Base-by-base conservation (phyloP, 2,329 filamentous ascomycete genomes). In the Ceratocystis alfenasii region DNA sequence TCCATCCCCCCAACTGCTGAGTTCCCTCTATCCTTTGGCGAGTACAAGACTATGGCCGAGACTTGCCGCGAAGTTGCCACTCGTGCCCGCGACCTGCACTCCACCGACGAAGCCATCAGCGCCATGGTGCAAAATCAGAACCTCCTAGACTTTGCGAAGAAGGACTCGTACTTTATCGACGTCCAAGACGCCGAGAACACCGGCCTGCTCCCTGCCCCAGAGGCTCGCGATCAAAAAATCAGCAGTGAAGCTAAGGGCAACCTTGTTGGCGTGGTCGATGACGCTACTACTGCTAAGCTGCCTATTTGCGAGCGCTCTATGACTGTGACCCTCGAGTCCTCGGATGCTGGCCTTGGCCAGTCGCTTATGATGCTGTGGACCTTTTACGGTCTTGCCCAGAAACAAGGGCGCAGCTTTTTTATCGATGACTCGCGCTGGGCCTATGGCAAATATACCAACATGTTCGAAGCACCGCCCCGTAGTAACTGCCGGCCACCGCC, bases 381-480 rank as follows among this genome's bases (percentile, higher is more conserved):
- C 71, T 87, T 89, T 30, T 95, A 94, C 72, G 89, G 89, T 2
- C 76, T 95, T 65, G 89, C 90, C 1, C 80, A 87, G 72, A 82
- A 85, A 67, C 88, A 95, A 73, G 83, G 83, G 15, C 80, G 90
- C 28, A 80, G 84, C 0, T 95, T 95, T 75, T 95, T 95, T 76
- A 79, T 95, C 69, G 89, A 95, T 71, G 90, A 95, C 74, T 84
- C 87, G 5, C 81, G 87, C 69, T 95, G 91, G 87, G 86, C 87
- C 1, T 94, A 94, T 71, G 90, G 90, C 8, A 79, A 81, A 63
- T 95, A 89, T 72, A 81, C 80, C 0, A 80, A 83, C 63, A 90
- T 89, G 71, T 95, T 95, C 74, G 77, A 82, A 59, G 76, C 83
- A 2, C 87, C 87, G 0, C 86, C 88, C 0, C 70, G 79, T 1